Percentiles rank a stretch among this genome's conserved stretches.
Conservation (phyloP, 2,329 filamentous ascomycete species). For the Cladosporium sp. region DNA sequence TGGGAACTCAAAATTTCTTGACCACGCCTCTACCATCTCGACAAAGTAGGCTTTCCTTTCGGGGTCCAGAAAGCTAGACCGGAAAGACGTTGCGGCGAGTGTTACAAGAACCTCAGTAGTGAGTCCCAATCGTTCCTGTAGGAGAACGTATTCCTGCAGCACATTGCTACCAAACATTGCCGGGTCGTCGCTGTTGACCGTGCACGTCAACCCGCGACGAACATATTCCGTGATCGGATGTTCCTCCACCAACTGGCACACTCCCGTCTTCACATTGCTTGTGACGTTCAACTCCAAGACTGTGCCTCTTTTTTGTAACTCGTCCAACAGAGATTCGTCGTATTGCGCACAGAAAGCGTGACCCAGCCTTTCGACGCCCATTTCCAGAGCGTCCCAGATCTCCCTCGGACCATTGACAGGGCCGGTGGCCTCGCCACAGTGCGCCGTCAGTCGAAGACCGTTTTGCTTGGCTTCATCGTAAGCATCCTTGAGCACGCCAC, state of each 20-base stretch:
- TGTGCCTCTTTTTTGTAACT: not conserved
- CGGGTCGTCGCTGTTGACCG: not conserved
- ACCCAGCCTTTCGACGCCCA: not conserved
- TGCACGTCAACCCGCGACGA: not conserved
- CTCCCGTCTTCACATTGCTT: not conserved
- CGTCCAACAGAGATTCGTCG: not conserved
- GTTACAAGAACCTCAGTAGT: not conserved
- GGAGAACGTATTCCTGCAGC: not conserved
- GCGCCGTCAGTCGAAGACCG: not conserved
- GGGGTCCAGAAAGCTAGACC: not conserved
- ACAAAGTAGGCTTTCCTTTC: not conserved
- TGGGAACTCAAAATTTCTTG: no score
- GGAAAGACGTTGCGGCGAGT: not conserved
- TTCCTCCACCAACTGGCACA: not conserved
- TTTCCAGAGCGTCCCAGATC: not conserved
- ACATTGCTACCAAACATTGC: not conserved
- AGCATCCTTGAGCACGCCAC: not conserved
- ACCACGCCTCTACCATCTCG: not conserved
- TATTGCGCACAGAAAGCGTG: not conserved
- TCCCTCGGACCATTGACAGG: not conserved
- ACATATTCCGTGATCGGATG: not conserved
- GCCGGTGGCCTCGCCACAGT: not conserved
- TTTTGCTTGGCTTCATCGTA: not conserved
- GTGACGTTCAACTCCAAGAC: not conserved
- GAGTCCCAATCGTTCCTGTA: not conserved